Percentiles rank a stretch among this genome's conserved stretches.
phyloP scores from a whole-genome alignment of 2,329 filamentous ascomycete genomes.

The Trichoderma citrinoviride region DNA sequence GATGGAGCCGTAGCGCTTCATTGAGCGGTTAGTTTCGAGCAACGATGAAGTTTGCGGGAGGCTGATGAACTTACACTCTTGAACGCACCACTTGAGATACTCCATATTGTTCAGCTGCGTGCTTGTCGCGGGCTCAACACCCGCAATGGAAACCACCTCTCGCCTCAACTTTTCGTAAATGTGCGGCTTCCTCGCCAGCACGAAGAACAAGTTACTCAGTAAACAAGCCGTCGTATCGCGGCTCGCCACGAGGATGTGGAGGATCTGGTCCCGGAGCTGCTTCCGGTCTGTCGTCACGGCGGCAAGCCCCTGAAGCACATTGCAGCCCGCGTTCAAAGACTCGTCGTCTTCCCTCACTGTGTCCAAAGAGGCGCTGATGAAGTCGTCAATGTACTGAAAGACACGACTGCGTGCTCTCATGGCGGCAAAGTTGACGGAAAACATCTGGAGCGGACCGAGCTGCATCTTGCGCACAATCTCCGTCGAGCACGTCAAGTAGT shows the following conservation, averaged over 20 bases:
- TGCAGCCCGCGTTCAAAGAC: constrained; percentile 34
- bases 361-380: constrained; percentile 40
- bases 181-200: constrained; percentile 41
- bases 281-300: constrained; percentile 42
- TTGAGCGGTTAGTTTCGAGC: not conserved
- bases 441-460: constrained; percentile 34
- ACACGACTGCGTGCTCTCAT: constrained; percentile 33
- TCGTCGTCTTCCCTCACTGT: constrained; percentile 18
- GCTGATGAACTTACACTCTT: constrained; percentile 52
- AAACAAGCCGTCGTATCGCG: constrained; percentile 48
- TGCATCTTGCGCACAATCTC: constrained; percentile 35
- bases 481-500: constrained; percentile 36
- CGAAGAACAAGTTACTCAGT: constrained; percentile 43
- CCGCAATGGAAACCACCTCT: constrained; percentile 37
- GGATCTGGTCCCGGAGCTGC: constrained; percentile 41
- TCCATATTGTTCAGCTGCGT: constrained; percentile 51
- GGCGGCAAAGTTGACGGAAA: constrained; percentile 30
- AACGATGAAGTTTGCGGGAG: not conserved
- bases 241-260: constrained; percentile 45
- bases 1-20: constrained; percentile 48
- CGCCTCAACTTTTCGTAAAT: constrained; percentile 47
- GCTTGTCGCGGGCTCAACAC: constrained; percentile 42
- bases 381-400: constrained; percentile 43
- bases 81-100: constrained; percentile 55
- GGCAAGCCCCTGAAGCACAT: constrained; percentile 53